phyloP scores from a whole-genome alignment of 2,329 filamentous ascomycete species.

The Biscogniauxia sp. region DNA sequence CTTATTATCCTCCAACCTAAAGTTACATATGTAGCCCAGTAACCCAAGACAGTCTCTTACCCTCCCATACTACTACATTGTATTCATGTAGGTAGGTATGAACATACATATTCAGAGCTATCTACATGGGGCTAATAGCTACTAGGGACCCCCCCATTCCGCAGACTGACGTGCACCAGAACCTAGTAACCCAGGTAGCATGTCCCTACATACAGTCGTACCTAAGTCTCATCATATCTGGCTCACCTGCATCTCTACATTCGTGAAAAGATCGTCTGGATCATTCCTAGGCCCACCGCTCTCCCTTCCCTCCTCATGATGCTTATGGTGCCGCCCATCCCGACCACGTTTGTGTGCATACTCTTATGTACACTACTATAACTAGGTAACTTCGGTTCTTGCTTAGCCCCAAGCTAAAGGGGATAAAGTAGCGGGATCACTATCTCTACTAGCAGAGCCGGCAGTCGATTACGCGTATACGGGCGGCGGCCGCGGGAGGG shows the following conservation, averaged over 20 bases:
- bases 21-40: background rate
- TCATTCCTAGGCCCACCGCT: too few species aligned
- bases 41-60: background rate
- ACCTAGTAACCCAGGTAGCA: background rate
- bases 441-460: background rate
- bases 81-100: too few species aligned
- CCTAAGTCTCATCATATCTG: background rate
- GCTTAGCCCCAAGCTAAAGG: background rate
- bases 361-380: background rate
- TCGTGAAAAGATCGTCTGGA: background rate
- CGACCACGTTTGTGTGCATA: too few species aligned
- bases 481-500: too few species aligned
- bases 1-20: background rate
- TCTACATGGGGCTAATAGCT: background rate
- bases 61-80: background rate
- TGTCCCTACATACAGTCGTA: background rate
- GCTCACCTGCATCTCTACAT: background rate
- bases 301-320: background rate
- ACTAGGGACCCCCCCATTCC: background rate
- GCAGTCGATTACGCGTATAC: background rate
- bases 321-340: background rate
- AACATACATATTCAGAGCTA: too few species aligned
- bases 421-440: background rate
- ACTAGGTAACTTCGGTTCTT: background rate
- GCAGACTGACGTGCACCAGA: background rate